phyloP scores from a whole-genome alignment of 2,329 filamentous ascomycete species.

The Sclerotinia subarctica region DNA sequence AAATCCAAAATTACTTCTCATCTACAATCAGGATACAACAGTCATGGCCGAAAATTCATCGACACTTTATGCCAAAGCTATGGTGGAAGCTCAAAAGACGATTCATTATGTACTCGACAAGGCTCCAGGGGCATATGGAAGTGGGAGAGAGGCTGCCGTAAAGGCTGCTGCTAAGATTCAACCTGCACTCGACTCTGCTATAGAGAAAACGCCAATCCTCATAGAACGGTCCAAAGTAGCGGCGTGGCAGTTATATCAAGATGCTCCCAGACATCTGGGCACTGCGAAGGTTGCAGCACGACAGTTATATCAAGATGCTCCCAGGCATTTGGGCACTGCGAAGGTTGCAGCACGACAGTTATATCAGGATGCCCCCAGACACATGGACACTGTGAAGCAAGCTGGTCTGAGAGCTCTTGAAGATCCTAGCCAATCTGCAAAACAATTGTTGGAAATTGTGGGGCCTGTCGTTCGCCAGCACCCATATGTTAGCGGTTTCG shows the following conservation, averaged over 20 bases:
- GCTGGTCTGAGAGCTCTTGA: not conserved
- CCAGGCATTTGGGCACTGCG: not conserved
- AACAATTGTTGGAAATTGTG: not conserved
- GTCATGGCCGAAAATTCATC: slow-evolving; percentile 7
- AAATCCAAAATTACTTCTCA: not conserved
- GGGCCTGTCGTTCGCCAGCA: not conserved
- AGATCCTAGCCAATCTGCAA: slow-evolving; percentile 6
- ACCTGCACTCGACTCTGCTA: slow-evolving; percentile 6
- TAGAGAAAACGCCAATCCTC: slow-evolving; percentile 1
- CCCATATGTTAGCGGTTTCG: not conserved
- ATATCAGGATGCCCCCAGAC: slow-evolving; percentile 2
- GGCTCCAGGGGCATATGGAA: slow-evolving; percentile 15
- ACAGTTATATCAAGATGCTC: slow-evolving; percentile 10
- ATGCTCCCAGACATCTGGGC: slow-evolving; percentile 1
- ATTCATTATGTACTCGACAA: not conserved
- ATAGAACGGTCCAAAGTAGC: not conserved
- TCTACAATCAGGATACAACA: not conserved
- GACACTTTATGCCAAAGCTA: not conserved
- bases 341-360: not conserved
- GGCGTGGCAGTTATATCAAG: slow-evolving; percentile 2
- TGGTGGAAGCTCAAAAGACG: slow-evolving; percentile 14
- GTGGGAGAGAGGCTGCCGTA: slow-evolving; percentile 4
- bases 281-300: not conserved
- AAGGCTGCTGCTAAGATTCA: not conserved
- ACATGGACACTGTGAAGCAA: not conserved